These are phyloP conservation scores for Clathrospora elynae DNA, from an alignment of 2,329 filamentous ascomycete genomes.

Conservation along the genomic window DNA sequence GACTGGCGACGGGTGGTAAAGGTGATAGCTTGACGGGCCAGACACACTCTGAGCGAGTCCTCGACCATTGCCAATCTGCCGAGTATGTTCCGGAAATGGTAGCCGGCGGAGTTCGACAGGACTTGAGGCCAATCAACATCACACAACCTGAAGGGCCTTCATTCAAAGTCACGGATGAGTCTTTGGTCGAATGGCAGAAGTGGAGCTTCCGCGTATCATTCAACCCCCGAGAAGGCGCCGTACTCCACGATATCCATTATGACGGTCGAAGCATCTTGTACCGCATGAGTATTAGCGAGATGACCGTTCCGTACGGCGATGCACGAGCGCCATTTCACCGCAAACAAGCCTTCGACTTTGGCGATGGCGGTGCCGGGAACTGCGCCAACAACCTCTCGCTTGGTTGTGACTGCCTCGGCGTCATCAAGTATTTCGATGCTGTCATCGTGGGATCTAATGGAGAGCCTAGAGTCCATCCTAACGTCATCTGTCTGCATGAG, in stretches of 20 bases:
- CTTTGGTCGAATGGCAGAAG: conserved; percentile 55
- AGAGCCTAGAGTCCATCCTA: conserved; percentile 58
- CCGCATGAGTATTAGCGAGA: conserved; percentile 69
- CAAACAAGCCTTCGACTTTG: conserved; percentile 75
- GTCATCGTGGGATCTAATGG: conserved; percentile 61
- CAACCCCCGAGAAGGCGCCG: conserved; percentile 62
- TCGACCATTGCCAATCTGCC: conserved; percentile 57
- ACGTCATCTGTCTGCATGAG: conserved; percentile 72
- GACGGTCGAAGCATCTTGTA: conserved; percentile 69
- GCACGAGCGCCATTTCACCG: conserved; percentile 67
- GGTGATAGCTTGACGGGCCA: conserved; percentile 46
- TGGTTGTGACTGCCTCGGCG: conserved; percentile 71
- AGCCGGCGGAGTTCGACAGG: conserved; percentile 45
- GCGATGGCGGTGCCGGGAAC: conserved; percentile 69
- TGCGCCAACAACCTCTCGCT: conserved; percentile 70
- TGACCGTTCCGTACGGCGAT: conserved; percentile 71
- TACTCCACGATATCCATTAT: conserved; percentile 74
- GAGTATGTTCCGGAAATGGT: conserved; percentile 57
- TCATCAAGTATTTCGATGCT: conserved; percentile 68
- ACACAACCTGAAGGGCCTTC: conserved; percentile 72
- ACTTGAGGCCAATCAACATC: conserved; percentile 71
- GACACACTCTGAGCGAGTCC: conserved; percentile 45
- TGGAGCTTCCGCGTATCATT: conserved; percentile 51
- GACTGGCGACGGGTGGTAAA: conserved; percentile 47
- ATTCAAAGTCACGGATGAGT: conserved; percentile 60